Evolutionary conservation across 805 yeast genomes (phyloP).

Genomic region (Cyberlindnera suaveolens): DNA sequence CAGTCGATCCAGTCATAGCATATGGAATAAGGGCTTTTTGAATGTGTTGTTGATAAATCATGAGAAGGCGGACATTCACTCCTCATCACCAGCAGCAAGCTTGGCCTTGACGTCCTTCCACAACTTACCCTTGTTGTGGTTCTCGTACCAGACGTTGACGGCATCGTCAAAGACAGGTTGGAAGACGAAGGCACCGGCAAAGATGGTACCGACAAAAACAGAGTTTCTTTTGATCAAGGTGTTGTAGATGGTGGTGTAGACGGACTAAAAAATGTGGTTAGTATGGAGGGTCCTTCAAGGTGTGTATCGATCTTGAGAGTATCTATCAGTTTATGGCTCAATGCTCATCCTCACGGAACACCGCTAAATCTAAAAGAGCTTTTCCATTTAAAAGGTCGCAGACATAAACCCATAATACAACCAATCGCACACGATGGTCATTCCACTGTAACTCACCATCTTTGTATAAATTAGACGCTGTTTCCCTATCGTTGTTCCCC

Average conservation of each 20-base stretch:
- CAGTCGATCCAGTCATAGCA: no score
- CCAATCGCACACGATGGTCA: no score
- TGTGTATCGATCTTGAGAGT: no score
- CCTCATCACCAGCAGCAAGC: slow-evolving; percentile 51
- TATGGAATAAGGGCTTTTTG: no score
- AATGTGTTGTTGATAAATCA: no score
- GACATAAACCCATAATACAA: no score
- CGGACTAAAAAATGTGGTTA: slow-evolving; percentile 22
- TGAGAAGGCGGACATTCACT: background rate
- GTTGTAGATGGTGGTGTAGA: slow-evolving; percentile 52
- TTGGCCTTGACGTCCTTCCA: slow-evolving; percentile 73
- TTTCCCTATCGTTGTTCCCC: background rate
- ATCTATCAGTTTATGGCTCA: no score
- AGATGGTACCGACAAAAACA: slow-evolving; percentile 73
- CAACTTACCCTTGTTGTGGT: slow-evolving; percentile 78
- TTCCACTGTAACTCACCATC: background rate
- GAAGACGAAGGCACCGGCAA: slow-evolving; percentile 81
- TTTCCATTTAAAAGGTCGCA: no score
- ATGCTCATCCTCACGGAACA: no score
- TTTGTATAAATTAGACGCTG: background rate
- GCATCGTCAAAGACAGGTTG: slow-evolving; percentile 68
- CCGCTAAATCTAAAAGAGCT: no score
- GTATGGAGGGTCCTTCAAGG: slow-evolving; percentile 1
- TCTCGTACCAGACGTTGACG: slow-evolving; percentile 65
- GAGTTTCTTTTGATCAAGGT: slow-evolving; percentile 85